Percentiles rank a stretch among this genome's conserved stretches.
Conservation (phyloP, 2,329 filamentous ascomycete genomes). For the Fusarium nisikadoi region DNA sequence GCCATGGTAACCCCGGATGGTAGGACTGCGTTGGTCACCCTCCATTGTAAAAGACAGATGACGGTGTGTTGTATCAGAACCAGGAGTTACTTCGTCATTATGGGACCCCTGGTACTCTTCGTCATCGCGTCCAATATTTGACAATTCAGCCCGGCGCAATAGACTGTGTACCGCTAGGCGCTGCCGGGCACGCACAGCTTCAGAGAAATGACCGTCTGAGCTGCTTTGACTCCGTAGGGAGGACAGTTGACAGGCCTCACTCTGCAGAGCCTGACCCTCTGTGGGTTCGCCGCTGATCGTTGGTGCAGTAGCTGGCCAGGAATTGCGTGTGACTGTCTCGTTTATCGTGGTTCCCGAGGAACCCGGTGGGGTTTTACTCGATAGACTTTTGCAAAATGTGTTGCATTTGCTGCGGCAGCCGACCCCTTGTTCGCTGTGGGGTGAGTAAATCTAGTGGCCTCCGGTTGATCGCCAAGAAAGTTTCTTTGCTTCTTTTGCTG, state of each 20-base stretch:
- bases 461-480: fast-evolving
- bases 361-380: fast-evolving
- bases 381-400: fast-evolving
- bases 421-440: neutral
- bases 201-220: neutral
- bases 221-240: neutral
- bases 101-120: neutral
- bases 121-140: neutral
- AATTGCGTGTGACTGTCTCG: neutral
- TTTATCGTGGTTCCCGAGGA: neutral
- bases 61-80: neutral
- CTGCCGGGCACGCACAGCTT: neutral
- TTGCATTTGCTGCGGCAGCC: neutral
- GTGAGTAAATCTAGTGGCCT: neutral
- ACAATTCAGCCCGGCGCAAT: neutral
- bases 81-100: neutral
- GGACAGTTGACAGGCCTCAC: neutral
- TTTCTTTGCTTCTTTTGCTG: neutral
- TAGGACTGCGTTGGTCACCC: fast-evolving
- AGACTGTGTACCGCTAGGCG: neutral
- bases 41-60: fast-evolving
- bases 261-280: neutral
- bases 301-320: neutral
- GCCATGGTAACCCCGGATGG: fast-evolving
- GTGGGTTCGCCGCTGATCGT: fast-evolving